Conservation (phyloP, 2,329 filamentous ascomycete species). For the Trichoderma hamatum region DNA sequence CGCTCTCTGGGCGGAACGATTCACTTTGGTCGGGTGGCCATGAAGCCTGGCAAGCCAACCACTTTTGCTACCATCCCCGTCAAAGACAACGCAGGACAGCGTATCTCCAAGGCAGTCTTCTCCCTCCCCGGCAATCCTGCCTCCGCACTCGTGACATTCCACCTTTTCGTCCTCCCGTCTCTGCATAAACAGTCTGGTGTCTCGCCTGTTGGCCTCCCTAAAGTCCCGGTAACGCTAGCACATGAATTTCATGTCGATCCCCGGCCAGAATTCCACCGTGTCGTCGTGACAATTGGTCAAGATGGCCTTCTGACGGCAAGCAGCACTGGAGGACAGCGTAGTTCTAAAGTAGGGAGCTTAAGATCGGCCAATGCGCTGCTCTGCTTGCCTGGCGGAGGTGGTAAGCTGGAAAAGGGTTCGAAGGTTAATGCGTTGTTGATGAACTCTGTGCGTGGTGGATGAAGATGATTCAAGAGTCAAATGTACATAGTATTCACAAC, state of each 20-base stretch:
- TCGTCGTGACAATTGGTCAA: constrained; percentile 64
- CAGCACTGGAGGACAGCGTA: constrained; percentile 89
- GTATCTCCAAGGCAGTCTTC: constrained; percentile 74
- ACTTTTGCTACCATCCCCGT: constrained; percentile 89
- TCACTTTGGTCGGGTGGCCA: constrained; percentile 92
- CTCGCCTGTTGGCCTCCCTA: constrained; percentile 68
- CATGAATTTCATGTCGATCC: constrained; percentile 76
- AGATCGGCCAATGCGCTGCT: constrained; percentile 86
- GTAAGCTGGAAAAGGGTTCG: constrained; percentile 67
- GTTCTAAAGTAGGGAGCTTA: constrained; percentile 85
- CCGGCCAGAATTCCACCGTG: constrained; percentile 92
- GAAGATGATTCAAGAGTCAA: not conserved
- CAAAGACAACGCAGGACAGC: constrained; percentile 60
- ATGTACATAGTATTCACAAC: not conserved
- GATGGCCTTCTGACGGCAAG: constrained; percentile 72
- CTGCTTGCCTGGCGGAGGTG: constrained; percentile 68
- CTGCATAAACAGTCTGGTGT: constrained; percentile 78
- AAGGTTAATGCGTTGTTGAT: constrained; percentile 80
- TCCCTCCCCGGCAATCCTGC: constrained; percentile 93
- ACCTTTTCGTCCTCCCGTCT: constrained; percentile 89
- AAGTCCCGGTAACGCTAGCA: constrained; percentile 69
- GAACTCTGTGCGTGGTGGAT: constrained; percentile 49
- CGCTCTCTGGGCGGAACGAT: constrained; percentile 86
- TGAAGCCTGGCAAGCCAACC: constrained; percentile 98
- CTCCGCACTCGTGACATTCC: constrained; percentile 87